Evolutionary conservation across 116 monocot genomes (phyloP).

Genomic region (Dioscorea cayenensis): DNA sequence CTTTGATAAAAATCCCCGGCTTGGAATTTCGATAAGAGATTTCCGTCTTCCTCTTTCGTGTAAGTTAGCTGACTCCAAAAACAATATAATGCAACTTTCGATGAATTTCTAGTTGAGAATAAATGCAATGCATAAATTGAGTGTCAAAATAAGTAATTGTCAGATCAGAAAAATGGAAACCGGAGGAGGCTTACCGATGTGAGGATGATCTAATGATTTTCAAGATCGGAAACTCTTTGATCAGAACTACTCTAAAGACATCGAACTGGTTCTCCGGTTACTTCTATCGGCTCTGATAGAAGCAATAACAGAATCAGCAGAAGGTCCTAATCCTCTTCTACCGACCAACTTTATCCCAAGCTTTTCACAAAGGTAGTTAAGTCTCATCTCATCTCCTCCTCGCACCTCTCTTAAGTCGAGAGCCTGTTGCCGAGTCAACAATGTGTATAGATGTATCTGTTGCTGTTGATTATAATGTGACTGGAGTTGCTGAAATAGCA

Average conservation of each 20-base stretch:
- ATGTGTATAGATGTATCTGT: constrained; percentile 73
- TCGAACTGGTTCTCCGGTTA: constrained; percentile 14
- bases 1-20: too few species aligned
- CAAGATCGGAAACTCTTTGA: not conserved
- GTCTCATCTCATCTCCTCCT: constrained; percentile 93
- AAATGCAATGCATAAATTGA: too few species aligned
- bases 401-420: constrained; percentile 88
- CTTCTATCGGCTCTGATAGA: constrained; percentile 85
- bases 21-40: too few species aligned
- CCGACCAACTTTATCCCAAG: constrained; percentile 83
- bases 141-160: too few species aligned
- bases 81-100: too few species aligned
- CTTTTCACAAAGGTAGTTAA: constrained; percentile 63
- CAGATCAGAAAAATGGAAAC: not conserved
- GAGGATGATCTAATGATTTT: not conserved
- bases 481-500: constrained; percentile 73
- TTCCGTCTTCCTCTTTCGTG: too few species aligned
- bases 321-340: constrained; percentile 77
- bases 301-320: constrained; percentile 76
- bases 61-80: too few species aligned
- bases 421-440: constrained; percentile 72
- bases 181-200: not conserved
- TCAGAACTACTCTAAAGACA: not conserved
- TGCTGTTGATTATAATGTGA: constrained; percentile 87
- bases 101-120: too few species aligned